Evolutionary conservation across 345 rosid genomes (phyloP).

Genomic region (Ceriops zippeliana): DNA sequence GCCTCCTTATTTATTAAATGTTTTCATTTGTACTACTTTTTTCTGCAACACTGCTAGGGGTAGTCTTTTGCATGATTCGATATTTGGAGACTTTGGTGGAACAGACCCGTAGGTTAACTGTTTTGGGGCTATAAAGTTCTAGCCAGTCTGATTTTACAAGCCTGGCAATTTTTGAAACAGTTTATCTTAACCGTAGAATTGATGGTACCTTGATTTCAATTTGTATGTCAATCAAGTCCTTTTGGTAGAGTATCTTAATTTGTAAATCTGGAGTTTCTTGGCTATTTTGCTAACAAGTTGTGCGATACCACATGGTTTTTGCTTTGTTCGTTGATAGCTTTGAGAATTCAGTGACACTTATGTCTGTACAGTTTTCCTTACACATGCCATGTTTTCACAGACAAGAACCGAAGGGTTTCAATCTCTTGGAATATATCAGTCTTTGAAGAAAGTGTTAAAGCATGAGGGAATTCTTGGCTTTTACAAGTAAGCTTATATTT

Average conservation of each 20-base stretch:
- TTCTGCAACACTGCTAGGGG: no score
- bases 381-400: slow-evolving; percentile 30
- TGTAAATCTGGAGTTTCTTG: background rate
- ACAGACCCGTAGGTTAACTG: no score
- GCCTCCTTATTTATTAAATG: no score
- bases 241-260: background rate
- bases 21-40: no score
- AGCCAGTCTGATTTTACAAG: background rate
- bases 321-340: background rate
- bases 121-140: background rate
- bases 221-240: background rate
- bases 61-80: no score
- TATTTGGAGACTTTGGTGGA: no score
- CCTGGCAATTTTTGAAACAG: background rate
- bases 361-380: background rate
- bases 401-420: slow-evolving; percentile 80
- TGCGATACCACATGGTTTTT: background rate
- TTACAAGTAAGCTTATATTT: slow-evolving; percentile 55
- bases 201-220: background rate
- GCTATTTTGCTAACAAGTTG: no score
- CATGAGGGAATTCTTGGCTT: slow-evolving; percentile 85
- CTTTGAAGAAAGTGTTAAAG: slow-evolving; percentile 67
- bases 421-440: slow-evolving; percentile 68
- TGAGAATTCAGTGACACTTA: background rate
- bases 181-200: background rate